Percentiles rank a stretch among this genome's conserved stretches.
Evolutionary conservation across 2,329 filamentous ascomycete species (phyloP).

Genomic region (Torrubiellomyces zombiae): DNA sequence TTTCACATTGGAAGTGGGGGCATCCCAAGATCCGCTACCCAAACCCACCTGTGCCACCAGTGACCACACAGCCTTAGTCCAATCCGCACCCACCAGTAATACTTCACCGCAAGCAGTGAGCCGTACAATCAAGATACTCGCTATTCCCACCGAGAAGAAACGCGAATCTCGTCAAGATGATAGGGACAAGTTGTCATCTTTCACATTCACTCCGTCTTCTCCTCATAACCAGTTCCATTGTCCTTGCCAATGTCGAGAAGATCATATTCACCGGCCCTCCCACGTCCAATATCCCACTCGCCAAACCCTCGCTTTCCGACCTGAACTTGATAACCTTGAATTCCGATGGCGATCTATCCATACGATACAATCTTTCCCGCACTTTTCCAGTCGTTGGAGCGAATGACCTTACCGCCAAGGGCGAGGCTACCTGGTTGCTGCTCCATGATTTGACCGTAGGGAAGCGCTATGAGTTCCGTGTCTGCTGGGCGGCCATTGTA

Average conservation of each 20-base stretch:
- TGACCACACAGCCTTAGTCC: too few relatives aligned
- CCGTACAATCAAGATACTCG: too few relatives aligned
- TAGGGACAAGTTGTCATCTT: too few relatives aligned
- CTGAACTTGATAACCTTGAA: constrained; percentile 50
- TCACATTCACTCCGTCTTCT: too few relatives aligned
- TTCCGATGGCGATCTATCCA: constrained; percentile 30
- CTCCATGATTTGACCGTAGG: constrained; percentile 52
- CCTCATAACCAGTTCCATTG: too few relatives aligned
- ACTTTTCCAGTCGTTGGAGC: constrained; percentile 47
- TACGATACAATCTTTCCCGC: constrained; percentile 49
- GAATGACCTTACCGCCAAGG: constrained; percentile 25
- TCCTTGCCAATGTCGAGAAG: constrained; percentile 71
- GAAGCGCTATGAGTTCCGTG: constrained; percentile 74
- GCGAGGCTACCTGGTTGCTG: constrained; percentile 60
- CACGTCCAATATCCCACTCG: constrained; percentile 32
- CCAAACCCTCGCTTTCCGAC: constrained; percentile 24
- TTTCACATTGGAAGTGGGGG: too few relatives aligned
- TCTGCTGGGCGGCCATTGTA: constrained; percentile 91
- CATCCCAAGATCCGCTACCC: too few relatives aligned
- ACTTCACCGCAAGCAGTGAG: too few relatives aligned
- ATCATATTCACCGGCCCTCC: constrained; percentile 66
- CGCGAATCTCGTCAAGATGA: constrained; percentile 2
- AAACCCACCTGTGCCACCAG: too few relatives aligned
- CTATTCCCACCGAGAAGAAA: too few relatives aligned
- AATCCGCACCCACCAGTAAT: too few relatives aligned